A percentile compares a stretch with the other conserved stretches of the same genome.
These are phyloP conservation scores for Boletus sp. DNA, from an alignment of 768 basidiomycete genomes.

Conservation along the genomic window DNA sequence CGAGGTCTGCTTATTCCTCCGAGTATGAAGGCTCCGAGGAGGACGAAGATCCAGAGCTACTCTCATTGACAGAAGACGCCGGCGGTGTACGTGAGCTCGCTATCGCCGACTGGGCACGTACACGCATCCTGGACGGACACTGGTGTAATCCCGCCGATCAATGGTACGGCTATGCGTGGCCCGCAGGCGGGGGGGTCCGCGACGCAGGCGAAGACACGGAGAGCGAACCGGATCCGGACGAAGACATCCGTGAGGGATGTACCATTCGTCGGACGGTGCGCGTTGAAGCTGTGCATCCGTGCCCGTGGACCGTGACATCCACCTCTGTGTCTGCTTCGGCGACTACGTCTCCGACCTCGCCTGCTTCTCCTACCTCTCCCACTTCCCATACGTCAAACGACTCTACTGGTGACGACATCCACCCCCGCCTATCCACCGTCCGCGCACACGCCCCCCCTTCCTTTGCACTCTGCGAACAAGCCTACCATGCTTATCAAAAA, in stretches of 20 bases:
- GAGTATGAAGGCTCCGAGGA: slow-evolving; percentile 39
- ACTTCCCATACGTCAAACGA: slow-evolving; percentile 10
- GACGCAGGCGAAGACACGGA: slow-evolving; percentile 28
- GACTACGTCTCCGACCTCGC: slow-evolving; percentile 16
- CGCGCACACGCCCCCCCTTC: slow-evolving; percentile 57
- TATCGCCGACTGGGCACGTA: slow-evolving; percentile 69
- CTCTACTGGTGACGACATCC: slow-evolving; percentile 31
- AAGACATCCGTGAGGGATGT: slow-evolving; percentile 17
- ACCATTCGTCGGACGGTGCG: slow-evolving; percentile 19
- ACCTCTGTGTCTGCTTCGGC: slow-evolving; percentile 8
- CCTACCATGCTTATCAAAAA: slow-evolving; percentile 55
- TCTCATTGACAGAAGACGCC: slow-evolving; percentile 46
- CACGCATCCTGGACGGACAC: slow-evolving; percentile 68
- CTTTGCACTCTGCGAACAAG: slow-evolving; percentile 60
- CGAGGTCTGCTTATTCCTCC: slow-evolving; percentile 30
- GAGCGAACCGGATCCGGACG: slow-evolving; percentile 27
- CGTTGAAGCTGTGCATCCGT: slow-evolving; percentile 45
- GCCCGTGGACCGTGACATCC: slow-evolving; percentile 52
- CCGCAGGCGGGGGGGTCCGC: slow-evolving; percentile 34
- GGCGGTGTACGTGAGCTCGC: slow-evolving; percentile 53
- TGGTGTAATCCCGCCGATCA: slow-evolving; percentile 76
- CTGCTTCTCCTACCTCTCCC: slow-evolving; percentile 26
- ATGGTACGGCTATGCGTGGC: slow-evolving; percentile 52
- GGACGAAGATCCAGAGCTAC: slow-evolving; percentile 43
- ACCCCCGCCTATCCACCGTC: slow-evolving; percentile 50